phyloP scores from a whole-genome alignment of 1,284 basidiomycete genomes.

The Peniophora sp. region DNA sequence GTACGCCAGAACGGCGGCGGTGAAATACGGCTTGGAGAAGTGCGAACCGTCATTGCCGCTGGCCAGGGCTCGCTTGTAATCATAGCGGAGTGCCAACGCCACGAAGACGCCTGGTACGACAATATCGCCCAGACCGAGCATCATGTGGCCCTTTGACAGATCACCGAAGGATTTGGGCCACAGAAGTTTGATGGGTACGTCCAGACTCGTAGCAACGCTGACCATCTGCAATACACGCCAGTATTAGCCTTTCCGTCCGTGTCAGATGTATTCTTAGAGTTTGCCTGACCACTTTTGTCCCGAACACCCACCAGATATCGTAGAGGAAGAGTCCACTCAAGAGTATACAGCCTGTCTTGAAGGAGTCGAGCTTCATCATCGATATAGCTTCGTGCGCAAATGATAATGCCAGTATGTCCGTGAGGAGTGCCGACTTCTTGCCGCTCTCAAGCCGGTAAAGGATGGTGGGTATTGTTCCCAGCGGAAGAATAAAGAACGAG shows the following conservation, averaged over 20 bases:
- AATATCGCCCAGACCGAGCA: constrained; percentile 91
- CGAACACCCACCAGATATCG: constrained; percentile 88
- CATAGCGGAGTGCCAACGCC: constrained; percentile 84
- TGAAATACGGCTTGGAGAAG: constrained; percentile 79
- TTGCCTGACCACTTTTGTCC: constrained; percentile 62
- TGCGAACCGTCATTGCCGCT: constrained; percentile 12
- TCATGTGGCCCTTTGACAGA: constrained; percentile 65
- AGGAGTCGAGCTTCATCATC: constrained; percentile 84
- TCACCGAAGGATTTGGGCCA: constrained; percentile 72
- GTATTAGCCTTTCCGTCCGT: neutral
- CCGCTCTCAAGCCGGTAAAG: constrained; percentile 50
- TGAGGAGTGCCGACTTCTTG: constrained; percentile 64
- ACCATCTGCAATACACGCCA: constrained; percentile 70
- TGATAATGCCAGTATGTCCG: constrained; percentile 78
- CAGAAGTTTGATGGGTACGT: constrained; percentile 90
- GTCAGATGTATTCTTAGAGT: too few relatives aligned
- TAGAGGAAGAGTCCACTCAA: constrained; percentile 81
- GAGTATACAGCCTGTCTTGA: constrained; percentile 82
- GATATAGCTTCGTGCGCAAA: constrained; percentile 81
- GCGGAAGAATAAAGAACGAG: constrained; percentile 54
- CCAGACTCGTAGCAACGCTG: constrained; percentile 85
- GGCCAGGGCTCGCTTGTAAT: constrained; percentile 44
- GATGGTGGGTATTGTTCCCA: constrained; percentile 60
- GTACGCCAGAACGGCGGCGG: constrained; percentile 67
- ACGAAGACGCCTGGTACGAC: constrained; percentile 89